Base-by-base conservation (phyloP, 345 rosid genomes). In the Eucalyptus guilfoylei region DNA sequence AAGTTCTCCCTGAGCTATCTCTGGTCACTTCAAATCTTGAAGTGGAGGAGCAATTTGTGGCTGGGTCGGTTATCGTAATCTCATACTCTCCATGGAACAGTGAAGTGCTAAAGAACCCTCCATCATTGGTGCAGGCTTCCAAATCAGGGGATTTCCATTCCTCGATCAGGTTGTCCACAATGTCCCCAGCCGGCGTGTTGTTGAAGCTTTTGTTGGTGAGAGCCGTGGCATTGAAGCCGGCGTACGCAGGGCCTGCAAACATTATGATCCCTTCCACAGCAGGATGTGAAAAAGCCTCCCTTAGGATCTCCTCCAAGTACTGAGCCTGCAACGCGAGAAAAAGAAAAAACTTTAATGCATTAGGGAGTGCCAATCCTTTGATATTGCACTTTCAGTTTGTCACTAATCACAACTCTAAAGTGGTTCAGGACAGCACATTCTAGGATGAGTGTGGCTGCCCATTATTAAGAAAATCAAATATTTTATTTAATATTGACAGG, bases 251-350 rank as follows among this genome's bases (percentile, higher is more conserved):
- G 10, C 97, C 98, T 7, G 92, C 93, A 86, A 95, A 96, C 67
- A 94, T 92, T 86, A 96, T 94, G 37, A 96, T 96, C 49, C 98
- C 98, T 89, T 94, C 26, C 17, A 95, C 95, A 21, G 96, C 94
- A 49, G 96, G 97, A 89, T 96, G 97, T 17, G 94, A 91, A 52
- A 92, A 93, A 3, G 90, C 97, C 91, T 96, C 99, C 90, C 97
- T 93, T 16, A 97, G 91, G 60, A 95, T 90, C 13, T 95, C 94
- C 91, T 96, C 96, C 42, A 94, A 91, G 90, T 94, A 89, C 80
- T 88, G 48, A 32, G 91, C 93, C 96, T 96, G 88, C 47, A 17
- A 19, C 47, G 15, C 37, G 26, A 88, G 40, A 67, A 67, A 67
- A 26, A 48, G 15, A 32, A 67, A 48, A 48, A 48, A 1, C 49